These are phyloP conservation scores for Alternaria panax DNA, from an alignment of 2,329 filamentous ascomycete species.

Conservation along the genomic window DNA sequence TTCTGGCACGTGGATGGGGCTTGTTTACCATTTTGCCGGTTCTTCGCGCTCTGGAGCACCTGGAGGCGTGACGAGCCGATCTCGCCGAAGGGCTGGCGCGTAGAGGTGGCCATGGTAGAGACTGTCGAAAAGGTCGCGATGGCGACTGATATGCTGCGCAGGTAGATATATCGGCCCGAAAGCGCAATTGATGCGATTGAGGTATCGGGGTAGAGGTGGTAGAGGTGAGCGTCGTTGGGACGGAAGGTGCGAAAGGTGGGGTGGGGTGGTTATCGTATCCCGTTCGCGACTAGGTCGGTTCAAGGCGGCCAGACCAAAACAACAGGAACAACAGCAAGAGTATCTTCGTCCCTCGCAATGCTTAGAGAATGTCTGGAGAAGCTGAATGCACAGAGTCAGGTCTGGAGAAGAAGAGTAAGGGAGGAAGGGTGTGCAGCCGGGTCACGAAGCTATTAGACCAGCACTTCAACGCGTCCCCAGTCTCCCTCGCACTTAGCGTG, in stretches of 20 bases:
- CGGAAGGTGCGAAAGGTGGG: slow-evolving; percentile 14
- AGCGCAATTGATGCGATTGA: slow-evolving; percentile 5
- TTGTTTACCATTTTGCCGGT: slow-evolving; percentile 70
- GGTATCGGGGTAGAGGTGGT: slow-evolving; percentile 3
- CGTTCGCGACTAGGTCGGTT: slow-evolving; percentile 11
- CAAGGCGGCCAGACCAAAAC: slow-evolving; percentile 2
- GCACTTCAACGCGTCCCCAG: slow-evolving; percentile 30
- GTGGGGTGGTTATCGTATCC: slow-evolving; percentile 20
- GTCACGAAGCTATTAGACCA: slow-evolving; percentile 23
- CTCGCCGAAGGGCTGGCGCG: slow-evolving; percentile 78
- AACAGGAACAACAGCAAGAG: not conserved
- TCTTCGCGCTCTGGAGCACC: slow-evolving; percentile 76
- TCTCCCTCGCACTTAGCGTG: slow-evolving; percentile 30
- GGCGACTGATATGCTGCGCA: slow-evolving; percentile 1
- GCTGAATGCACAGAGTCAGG: not conserved
- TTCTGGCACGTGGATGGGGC: not conserved
- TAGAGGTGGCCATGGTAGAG: slow-evolving; percentile 51
- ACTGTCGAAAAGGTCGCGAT: slow-evolving; percentile 8
- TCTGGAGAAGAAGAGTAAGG: slow-evolving; percentile 18
- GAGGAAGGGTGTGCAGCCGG: slow-evolving; percentile 19
- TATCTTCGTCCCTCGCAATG: not conserved
- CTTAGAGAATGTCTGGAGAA: not conserved
- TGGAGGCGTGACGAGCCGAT: slow-evolving; percentile 74
- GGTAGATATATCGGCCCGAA: not conserved
- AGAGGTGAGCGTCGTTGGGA: slow-evolving; percentile 10